Conservation (phyloP, 1,139 yeast species). For the Nakaseomyces sp. region DNA sequence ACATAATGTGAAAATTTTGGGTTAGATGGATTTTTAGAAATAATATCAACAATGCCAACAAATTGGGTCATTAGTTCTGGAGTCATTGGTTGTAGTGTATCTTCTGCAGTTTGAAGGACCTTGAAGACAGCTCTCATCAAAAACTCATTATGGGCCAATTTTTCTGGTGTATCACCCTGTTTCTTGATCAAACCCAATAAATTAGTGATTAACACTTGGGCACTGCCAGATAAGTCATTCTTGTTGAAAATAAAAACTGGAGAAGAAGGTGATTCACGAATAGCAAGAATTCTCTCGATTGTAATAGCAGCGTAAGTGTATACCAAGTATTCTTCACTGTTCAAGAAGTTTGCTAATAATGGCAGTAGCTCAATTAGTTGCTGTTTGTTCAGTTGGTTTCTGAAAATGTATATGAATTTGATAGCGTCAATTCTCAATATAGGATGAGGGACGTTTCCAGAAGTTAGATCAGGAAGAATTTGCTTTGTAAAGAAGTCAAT, state of each 20-base stretch:
- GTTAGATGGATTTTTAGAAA: constrained; percentile 86
- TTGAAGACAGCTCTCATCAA: constrained; percentile 85
- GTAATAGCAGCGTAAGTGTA: constrained; percentile 92
- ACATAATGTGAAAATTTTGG: constrained; percentile 87
- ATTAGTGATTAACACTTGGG: constrained; percentile 48
- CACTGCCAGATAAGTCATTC: constrained; percentile 53
- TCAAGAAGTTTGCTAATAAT: constrained; percentile 61
- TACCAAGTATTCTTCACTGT: constrained; percentile 62
- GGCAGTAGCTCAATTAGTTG: constrained; percentile 78
- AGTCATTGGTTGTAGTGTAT: constrained; percentile 40
- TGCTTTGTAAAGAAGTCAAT: constrained; percentile 74
- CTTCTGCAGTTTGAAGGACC: constrained; percentile 67
- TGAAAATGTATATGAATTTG: constrained; percentile 77
- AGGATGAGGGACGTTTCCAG: constrained; percentile 44
- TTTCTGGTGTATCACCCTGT: constrained; percentile 66
- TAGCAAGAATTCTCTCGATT: constrained; percentile 75
- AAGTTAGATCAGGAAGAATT: constrained; percentile 69
- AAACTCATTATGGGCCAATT: constrained; percentile 90
- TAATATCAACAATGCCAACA: constrained; percentile 56
- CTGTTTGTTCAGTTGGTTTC: constrained; percentile 84
- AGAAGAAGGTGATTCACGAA: constrained; percentile 48
- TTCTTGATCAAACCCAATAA: constrained; percentile 58
- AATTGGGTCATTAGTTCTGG: constrained; percentile 52
- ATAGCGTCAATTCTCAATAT: constrained; percentile 88
- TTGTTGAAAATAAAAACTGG: constrained; percentile 56